These are phyloP conservation scores for Sarcomyxa edulis DNA, from an alignment of 768 basidiomycete genomes.

Conservation along the genomic window DNA sequence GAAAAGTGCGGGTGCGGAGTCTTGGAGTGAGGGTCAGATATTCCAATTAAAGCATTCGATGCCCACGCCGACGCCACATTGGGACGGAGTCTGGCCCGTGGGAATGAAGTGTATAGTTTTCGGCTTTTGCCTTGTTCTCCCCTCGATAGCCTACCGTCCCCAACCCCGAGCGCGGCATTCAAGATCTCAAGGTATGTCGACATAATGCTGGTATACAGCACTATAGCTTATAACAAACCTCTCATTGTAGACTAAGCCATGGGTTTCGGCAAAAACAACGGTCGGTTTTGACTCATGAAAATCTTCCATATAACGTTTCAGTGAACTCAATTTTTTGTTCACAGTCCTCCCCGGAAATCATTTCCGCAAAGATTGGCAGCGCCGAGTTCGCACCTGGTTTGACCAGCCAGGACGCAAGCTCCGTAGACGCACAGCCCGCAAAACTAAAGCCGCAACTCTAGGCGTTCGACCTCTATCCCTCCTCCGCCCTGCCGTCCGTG, in stretches of 20 bases:
- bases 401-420: slow-evolving; percentile 98
- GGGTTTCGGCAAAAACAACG: slow-evolving; percentile 82
- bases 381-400: slow-evolving; percentile 95
- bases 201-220: too few species aligned
- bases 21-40: too few species aligned
- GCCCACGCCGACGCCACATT: neutral
- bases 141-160: neutral
- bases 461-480: slow-evolving; percentile 89
- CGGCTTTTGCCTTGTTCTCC: neutral
- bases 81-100: slow-evolving; percentile 3
- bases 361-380: slow-evolving; percentile 99
- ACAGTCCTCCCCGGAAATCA: slow-evolving; percentile 88
- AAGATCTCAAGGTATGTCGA: too few species aligned
- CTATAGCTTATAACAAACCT: too few species aligned
- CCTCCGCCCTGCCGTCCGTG: slow-evolving; percentile 96
- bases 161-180: too few species aligned
- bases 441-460: slow-evolving; percentile 83
- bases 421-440: slow-evolving; percentile 88
- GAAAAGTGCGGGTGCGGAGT: too few species aligned
- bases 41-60: too few species aligned
- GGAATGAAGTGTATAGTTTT: too few species aligned
- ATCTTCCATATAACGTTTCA: slow-evolving; percentile 5
- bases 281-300: slow-evolving; percentile 30
- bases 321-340: slow-evolving; percentile 8
- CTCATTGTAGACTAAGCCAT: too few species aligned